These are phyloP conservation scores for Yarrowia sp. DNA, from an alignment of 805 yeast genomes.

Conservation along the genomic window DNA sequence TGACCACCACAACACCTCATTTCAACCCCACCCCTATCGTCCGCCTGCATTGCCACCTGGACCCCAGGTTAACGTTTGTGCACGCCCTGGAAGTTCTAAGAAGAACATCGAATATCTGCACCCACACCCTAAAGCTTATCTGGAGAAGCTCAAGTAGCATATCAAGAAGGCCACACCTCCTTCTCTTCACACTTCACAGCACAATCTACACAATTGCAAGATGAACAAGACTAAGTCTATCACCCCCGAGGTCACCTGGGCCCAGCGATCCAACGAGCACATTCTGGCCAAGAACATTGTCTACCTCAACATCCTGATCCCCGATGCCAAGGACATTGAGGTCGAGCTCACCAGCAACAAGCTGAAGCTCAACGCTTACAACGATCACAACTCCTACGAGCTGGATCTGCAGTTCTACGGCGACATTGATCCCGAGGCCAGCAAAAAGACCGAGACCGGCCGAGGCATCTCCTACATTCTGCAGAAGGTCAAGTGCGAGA, in stretches of 20 bases:
- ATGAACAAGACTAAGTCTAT: constrained; percentile 34
- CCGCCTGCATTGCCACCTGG: constrained; percentile 25
- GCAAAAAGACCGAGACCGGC: constrained; percentile 65
- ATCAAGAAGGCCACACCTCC: constrained; percentile 11
- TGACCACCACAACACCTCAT: not conserved
- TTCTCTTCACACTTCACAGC: constrained; percentile 9
- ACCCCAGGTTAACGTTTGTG: constrained; percentile 1
- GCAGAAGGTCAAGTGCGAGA: constrained; percentile 69
- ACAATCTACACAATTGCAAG: constrained; percentile 13
- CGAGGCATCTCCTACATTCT: constrained; percentile 69
- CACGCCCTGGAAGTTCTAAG: constrained; percentile 35
- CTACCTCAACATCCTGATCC: constrained; percentile 73
- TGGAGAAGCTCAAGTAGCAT: constrained; percentile 4
- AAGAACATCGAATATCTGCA: constrained; percentile 37
- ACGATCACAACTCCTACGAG: constrained; percentile 58
- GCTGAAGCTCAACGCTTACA: constrained; percentile 62
- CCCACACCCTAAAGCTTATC: constrained; percentile 38
- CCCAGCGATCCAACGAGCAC: constrained; percentile 86
- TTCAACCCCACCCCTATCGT: not conserved
- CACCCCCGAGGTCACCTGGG: constrained; percentile 67
- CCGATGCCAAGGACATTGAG: constrained; percentile 69
- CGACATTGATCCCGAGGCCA: constrained; percentile 71
- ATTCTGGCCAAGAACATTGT: constrained; percentile 77
- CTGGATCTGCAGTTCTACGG: constrained; percentile 77
- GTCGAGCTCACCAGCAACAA: constrained; percentile 64